These are phyloP conservation scores for Viola pubescens DNA, from an alignment of 441 rosid genomes.

Conservation along the genomic window DNA sequence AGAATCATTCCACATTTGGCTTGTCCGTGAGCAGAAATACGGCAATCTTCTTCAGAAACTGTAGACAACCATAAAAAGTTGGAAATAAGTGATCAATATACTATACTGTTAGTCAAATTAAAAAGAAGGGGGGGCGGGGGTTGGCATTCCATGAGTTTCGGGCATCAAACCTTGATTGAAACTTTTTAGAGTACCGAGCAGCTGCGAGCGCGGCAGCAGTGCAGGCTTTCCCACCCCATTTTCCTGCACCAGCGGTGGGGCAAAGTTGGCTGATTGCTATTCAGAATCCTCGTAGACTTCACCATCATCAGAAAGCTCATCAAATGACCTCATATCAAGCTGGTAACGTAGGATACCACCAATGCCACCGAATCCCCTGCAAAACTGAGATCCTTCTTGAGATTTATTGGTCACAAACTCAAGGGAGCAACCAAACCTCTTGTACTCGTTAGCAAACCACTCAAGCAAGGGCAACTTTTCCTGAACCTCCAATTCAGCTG, in stretches of 20 bases:
- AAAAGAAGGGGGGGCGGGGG: no score
- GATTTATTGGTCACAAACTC: conserved; percentile 84
- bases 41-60: no score
- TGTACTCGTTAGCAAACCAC: conserved; percentile 87
- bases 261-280: conserved; percentile 61
- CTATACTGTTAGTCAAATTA: no score
- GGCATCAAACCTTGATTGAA: conserved; percentile 13
- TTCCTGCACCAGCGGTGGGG: conserved; percentile 52
- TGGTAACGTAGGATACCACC: conserved; percentile 86
- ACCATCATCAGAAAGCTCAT: conserved; percentile 61
- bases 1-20: no score
- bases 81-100: no score
- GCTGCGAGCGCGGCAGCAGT: conserved; percentile 27
- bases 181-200: conserved; percentile 11
- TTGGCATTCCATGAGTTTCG: no score
- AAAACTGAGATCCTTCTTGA: conserved; percentile 82
- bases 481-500: conserved; percentile 54
- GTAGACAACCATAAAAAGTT: no score
- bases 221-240: conserved; percentile 39
- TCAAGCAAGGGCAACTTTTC: conserved; percentile 65
- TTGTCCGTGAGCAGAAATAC: no score
- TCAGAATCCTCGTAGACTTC: conserved; percentile 58
- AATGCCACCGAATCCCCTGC: conserved; percentile 86
- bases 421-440: conserved; percentile 64
- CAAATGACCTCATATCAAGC: conserved; percentile 65